Percentiles rank a stretch among this genome's conserved stretches.
phyloP scores from a whole-genome alignment of 2,329 filamentous ascomycete species.

The Fusarium abutilonis region DNA sequence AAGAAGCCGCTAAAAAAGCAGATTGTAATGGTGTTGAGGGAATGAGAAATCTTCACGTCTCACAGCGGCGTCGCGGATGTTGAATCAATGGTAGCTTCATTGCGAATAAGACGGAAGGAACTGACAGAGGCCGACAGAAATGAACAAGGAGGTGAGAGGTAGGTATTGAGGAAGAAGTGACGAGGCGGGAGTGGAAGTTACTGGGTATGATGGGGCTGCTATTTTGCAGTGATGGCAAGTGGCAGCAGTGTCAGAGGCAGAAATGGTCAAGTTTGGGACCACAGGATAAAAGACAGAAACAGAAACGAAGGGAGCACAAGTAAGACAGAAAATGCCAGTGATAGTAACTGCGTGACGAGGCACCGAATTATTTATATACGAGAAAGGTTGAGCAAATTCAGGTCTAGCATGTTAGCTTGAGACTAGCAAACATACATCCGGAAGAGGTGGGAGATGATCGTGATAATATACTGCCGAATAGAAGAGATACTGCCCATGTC shows the following conservation, averaged over 20 bases:
- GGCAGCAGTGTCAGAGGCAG: constrained; percentile 14
- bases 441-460: constrained; percentile 6
- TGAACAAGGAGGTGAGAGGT: constrained; percentile 11
- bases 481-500: constrained; percentile 18
- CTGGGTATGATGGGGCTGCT: background rate
- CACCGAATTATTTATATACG: background rate
- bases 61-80: constrained; percentile 25
- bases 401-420: constrained; percentile 1
- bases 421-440: constrained; percentile 16
- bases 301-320: constrained; percentile 8
- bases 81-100: constrained; percentile 37
- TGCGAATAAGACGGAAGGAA: constrained; percentile 24
- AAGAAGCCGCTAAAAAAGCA: constrained; percentile 13
- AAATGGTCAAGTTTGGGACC: background rate
- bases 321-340: background rate
- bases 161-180: constrained; percentile 3
- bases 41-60: constrained; percentile 35
- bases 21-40: constrained; percentile 10
- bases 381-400: background rate
- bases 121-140: background rate
- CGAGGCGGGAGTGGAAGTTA: constrained; percentile 1
- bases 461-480: constrained; percentile 15
- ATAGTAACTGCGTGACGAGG: constrained; percentile 8
- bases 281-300: constrained; percentile 1
- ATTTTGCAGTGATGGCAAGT: constrained; percentile 29